Evolutionary conservation across 1,284 basidiomycete genomes (phyloP), one percentile per base, ranked within the genome.

Genomic region (Inonotus hispidus): DNA sequence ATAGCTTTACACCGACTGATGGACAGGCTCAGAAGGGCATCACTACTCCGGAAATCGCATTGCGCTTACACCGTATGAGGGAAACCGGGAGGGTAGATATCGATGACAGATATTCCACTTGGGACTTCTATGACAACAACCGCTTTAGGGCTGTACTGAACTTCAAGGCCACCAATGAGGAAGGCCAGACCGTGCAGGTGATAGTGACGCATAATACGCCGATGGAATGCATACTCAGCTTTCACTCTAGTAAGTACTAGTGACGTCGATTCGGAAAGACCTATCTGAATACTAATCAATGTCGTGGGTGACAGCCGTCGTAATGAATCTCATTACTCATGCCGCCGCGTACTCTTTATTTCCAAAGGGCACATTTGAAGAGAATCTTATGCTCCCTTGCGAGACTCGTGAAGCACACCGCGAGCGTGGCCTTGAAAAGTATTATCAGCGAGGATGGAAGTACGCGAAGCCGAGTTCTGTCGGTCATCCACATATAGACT

Each of bases 271-370:
- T n/a, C 8, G 5, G 6, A 23, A n/a, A 23, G 8, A 35, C 7
- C 16, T 46, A 52, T 41, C 2, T 11, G 5, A 8, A 38, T 23
- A 11, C 41, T 41, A 6, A 14, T n/a, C 11, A n/a, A 3, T 45
- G 16, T 35, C 29, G 19, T n/a, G 23, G 14, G 29, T 32, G 16
- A 21, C 19, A 62, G 60, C 60, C 46, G 60, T 58, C 19, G 60
- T 62, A 3, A 58, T 62, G 60, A 62, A 62, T 32, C 14, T 58
- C 5, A 53, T 62, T 8, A 62, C 60, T 13, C 41, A 58, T 37
- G 6, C 4, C 2, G 60, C 56, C 10, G 56, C 60, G 11, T 62
- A 62, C 38, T 62, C 60, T 3, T 29, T 62, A 38, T 62, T 45
- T 29, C 60, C 60, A 4, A 58, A 54, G 8, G 56, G 37, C 11